Conservation (phyloP, 495 filamentous ascomycete genomes). For the Hypoxylon perforatum region DNA sequence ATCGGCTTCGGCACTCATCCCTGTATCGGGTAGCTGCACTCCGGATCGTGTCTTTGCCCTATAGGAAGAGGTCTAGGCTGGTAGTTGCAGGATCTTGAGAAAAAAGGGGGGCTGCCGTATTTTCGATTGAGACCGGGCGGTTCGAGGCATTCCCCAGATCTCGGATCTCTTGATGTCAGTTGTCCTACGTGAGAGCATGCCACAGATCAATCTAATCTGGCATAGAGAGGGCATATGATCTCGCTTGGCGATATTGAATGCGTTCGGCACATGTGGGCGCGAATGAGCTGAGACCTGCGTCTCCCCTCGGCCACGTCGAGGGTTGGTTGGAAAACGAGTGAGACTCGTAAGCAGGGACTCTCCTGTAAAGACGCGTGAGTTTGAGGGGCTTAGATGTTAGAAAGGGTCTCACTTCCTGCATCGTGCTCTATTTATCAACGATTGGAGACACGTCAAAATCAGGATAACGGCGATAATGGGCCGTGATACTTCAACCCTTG, state of each 20-base stretch:
- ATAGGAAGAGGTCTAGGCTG: slow-evolving; percentile 19
- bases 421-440: too few species aligned
- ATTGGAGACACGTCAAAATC: too few species aligned
- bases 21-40: slow-evolving; percentile 25
- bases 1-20: not conserved
- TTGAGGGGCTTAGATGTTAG: too few species aligned
- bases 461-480: too few species aligned
- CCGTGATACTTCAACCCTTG: too few species aligned
- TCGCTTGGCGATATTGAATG: slow-evolving; percentile 33
- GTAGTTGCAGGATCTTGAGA: slow-evolving; percentile 39
- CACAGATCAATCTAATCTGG: slow-evolving; percentile 28
- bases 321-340: not conserved
- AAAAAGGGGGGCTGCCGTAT: slow-evolving; percentile 14
- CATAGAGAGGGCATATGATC: slow-evolving; percentile 31
- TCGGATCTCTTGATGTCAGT: slow-evolving; percentile 3
- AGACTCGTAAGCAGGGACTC: not conserved
- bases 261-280: not conserved
- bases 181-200: slow-evolving; percentile 13
- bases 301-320: not conserved
- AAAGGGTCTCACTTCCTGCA: too few species aligned
- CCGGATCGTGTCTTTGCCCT: slow-evolving; percentile 38
- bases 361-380: not conserved
- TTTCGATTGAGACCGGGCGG: not conserved
- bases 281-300: not conserved
- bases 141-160: slow-evolving; percentile 26